These are phyloP conservation scores for Xylaria sp. DNA, from an alignment of 2,329 filamentous ascomycete species.

Conservation along the genomic window DNA sequence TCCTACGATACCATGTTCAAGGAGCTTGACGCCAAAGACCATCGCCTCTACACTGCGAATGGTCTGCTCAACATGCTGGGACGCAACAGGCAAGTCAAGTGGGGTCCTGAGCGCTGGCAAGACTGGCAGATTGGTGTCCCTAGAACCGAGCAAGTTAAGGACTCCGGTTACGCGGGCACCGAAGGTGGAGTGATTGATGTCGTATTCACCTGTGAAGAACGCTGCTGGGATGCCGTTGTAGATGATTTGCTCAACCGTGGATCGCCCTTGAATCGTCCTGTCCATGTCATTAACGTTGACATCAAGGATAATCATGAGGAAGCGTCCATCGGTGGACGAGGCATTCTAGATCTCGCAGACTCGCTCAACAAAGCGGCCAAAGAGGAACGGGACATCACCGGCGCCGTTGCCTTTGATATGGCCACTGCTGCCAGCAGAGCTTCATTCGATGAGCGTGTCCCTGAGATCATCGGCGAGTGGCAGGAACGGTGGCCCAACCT, in stretches of 20 bases:
- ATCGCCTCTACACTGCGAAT: conserved; percentile 81
- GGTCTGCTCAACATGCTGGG: conserved; percentile 94
- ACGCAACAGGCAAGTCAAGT: conserved; percentile 86
- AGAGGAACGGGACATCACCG: conserved; percentile 66
- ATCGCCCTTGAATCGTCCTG: conserved; percentile 79
- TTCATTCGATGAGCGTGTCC: conserved; percentile 88
- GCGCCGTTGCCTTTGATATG: conserved; percentile 61
- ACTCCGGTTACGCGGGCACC: conserved; percentile 73
- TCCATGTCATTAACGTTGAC: conserved; percentile 97
- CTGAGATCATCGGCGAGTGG: conserved; percentile 86
- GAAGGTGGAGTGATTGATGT: conserved; percentile 89
- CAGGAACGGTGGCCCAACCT: conserved; percentile 91
- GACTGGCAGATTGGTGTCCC: conserved; percentile 91
- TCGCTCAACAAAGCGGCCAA: conserved; percentile 73
- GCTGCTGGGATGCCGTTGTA: conserved; percentile 96
- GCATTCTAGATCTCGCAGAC: conserved; percentile 86
- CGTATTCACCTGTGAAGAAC: conserved; percentile 94
- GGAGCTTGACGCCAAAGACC: conserved; percentile 81
- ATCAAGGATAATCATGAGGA: conserved; percentile 99
- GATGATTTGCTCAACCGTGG: conserved; percentile 87
- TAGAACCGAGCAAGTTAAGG: conserved; percentile 66
- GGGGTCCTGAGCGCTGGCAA: conserved; percentile 94
- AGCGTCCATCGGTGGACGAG: conserved; percentile 80
- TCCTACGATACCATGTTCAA: conserved; percentile 94
- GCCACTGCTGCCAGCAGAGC: conserved; percentile 61